Evolutionary conservation across 352 stramenopile species (phyloP), one percentile per base, ranked within the genome.

Genomic region (Globisporangium yorkense): DNA sequence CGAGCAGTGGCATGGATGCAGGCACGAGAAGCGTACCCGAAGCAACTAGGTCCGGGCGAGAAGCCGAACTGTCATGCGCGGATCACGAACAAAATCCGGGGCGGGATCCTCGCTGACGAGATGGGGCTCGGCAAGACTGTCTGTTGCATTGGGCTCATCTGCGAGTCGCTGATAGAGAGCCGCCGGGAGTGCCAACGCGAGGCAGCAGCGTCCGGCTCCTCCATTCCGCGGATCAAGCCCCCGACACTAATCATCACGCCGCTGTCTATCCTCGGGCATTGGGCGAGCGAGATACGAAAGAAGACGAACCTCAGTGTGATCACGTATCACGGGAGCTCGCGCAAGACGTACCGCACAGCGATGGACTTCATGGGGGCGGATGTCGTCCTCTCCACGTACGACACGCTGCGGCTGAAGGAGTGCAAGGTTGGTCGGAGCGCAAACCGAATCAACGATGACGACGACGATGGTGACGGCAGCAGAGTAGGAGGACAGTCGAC

Each of bases 91-190:
- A 60, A 69, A 29, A 64, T 85, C n/a, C 74, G 72, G 8, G 88
- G 88, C 7, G 88, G 88, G 15, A 82, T 97, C 20, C 59, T 97
- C 7, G 86, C 84, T 2, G 88, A 97, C 67, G 87, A 96, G 52
- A 95, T 96, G 87, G 88, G 87, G 0, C 63, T 97, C 27, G 88
- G 88, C 15, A 96, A 96, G 62, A 98, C 95, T 0, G 75, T 98
- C 2, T 92, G 85, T 50, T 92, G 85, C 24, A 77, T 97, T 29
- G 81, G 80, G 15, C 65, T 94, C 21, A 84, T 92, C 41, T 87
- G 76, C 56, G 72, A 87, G 62, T 88, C 75, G 37, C 58, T 90
- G 7, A 68, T 75, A 47, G 68, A 71, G 41, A 68, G 67, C 27
- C 80, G 72, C 48, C 61, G 75, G 40, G 68, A 70, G 24, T 56